Conservation (phyloP, 75 land plant species). For the Gnetum montanum region DNA sequence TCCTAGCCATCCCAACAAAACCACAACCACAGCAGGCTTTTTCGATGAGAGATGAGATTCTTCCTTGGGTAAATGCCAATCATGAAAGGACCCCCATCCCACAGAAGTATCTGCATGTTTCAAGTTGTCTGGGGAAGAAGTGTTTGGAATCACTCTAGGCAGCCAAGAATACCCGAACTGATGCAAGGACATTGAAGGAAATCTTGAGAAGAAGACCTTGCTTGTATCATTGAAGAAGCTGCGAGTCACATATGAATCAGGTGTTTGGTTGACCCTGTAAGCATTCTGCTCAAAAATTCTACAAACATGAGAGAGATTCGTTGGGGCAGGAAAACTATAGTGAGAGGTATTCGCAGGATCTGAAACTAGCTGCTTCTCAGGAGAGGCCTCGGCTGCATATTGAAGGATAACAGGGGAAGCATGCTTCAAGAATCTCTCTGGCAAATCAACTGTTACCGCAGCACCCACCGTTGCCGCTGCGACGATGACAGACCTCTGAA, state of each 20-base stretch:
- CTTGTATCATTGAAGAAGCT: not conserved
- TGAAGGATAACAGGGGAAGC: conserved; percentile 5
- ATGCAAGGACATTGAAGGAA: conserved; percentile 30
- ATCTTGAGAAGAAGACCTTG: conserved; percentile 10
- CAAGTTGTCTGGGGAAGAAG: not conserved
- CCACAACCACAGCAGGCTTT: conserved; percentile 54
- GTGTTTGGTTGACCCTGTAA: conserved; percentile 15
- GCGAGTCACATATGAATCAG: conserved; percentile 8
- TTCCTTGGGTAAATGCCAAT: conserved; percentile 56
- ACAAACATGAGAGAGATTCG: conserved; percentile 23
- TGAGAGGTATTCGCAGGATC: not conserved
- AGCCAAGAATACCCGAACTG: not conserved
- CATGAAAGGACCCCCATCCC: conserved; percentile 20
- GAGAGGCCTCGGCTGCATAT: conserved; percentile 1
- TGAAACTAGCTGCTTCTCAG: not conserved
- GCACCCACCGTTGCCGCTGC: conserved; percentile 37
- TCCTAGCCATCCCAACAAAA: conserved; percentile 93
- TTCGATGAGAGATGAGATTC: conserved; percentile 22
- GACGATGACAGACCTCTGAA: conserved; percentile 38
- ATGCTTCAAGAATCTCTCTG: conserved; percentile 21
- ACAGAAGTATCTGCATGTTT: conserved; percentile 2
- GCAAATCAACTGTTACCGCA: conserved; percentile 33
- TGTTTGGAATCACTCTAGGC: not conserved
- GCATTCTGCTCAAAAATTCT: conserved; percentile 13
- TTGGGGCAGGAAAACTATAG: not conserved